phyloP scores from a whole-genome alignment of 306 rosid species.

The Carpinus viminea region DNA sequence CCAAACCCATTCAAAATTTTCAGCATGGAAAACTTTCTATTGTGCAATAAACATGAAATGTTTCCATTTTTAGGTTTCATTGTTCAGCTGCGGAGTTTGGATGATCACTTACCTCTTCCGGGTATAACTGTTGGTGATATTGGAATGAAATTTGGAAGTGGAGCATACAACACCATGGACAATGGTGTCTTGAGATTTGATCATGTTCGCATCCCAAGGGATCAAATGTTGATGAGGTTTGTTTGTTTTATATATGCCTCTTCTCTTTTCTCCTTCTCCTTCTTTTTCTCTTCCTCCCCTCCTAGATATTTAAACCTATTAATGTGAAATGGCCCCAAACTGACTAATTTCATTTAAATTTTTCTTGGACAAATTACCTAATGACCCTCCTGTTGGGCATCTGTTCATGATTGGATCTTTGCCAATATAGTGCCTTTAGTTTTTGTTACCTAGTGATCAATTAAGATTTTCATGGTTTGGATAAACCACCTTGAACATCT shows the following conservation, averaged over 20 bases:
- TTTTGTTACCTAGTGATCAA: neutral
- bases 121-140: slow-evolving; percentile 92
- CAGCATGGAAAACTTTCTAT: slow-evolving; percentile 11
- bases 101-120: slow-evolving; percentile 84
- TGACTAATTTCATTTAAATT: neutral
- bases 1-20: slow-evolving; percentile 15
- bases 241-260: slow-evolving; percentile 3
- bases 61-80: slow-evolving; percentile 69
- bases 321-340: neutral
- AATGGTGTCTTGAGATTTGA: slow-evolving; percentile 83
- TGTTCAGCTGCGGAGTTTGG: slow-evolving; percentile 94
- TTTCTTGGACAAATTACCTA: neutral
- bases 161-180: slow-evolving; percentile 92
- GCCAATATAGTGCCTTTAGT: neutral
- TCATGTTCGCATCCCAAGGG: slow-evolving; percentile 84
- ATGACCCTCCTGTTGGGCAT: neutral
- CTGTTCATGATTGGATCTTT: neutral
- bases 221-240: slow-evolving; percentile 96
- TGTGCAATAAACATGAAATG: slow-evolving; percentile 16
- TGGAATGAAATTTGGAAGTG: slow-evolving; percentile 93
- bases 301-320: neutral
- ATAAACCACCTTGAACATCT: neutral
- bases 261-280: neutral
- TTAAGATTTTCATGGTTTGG: neutral
- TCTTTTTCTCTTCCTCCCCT: neutral